Evolutionary conservation across 805 yeast genomes (phyloP), one percentile per base, ranked within the genome.

Genomic region (Lipomyces chichibuensis): DNA sequence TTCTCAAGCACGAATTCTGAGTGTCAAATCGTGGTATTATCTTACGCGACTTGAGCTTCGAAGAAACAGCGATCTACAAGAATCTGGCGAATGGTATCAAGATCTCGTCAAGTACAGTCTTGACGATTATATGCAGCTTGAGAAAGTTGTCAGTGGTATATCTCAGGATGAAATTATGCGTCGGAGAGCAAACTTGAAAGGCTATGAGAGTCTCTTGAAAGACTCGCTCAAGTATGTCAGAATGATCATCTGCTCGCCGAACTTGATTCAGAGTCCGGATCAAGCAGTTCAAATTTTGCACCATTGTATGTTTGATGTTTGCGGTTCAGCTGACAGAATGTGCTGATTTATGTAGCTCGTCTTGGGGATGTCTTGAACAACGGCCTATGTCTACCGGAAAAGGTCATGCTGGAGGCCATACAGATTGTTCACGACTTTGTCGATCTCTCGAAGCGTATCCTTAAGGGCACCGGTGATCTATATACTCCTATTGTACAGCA

Each of bases 1-100:
- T 69, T 57, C 66, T 8, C 69, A 70, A 29, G 75, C 75, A 2
- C 69, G 75, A 8, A 62, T 72, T 25, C 53, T 73, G 43, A 72
- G 75, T 53, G 69, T 72, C n/a, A 73, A 73, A 53, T 68, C 75
- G 9, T 73, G 75, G 75, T 66, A 59, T 32, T 65, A 65, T 57
- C 53, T 71, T 20, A 56, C 66, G 14, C 60, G 70, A n/a, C 62
- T 72, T 23, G 65, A 62, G 23, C 53, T 64, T 9, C 23, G 39
- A 46, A 64, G 29, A 29, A 49, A 58, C n/a, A 43, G 39, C 2
- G 64, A 57, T 11, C 39, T 69, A 2, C 25, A 46, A 7, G 71
- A 71, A 35, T 35, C 64, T 17, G 65, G 70, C 11, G 65, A 62
- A 25, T 72, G 74, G 74, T 71, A 67, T 56, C 58, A 65, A 20